These are phyloP conservation scores for Euphrasia confusa DNA, from an alignment of 257 asterid species.

Conservation along the genomic window DNA sequence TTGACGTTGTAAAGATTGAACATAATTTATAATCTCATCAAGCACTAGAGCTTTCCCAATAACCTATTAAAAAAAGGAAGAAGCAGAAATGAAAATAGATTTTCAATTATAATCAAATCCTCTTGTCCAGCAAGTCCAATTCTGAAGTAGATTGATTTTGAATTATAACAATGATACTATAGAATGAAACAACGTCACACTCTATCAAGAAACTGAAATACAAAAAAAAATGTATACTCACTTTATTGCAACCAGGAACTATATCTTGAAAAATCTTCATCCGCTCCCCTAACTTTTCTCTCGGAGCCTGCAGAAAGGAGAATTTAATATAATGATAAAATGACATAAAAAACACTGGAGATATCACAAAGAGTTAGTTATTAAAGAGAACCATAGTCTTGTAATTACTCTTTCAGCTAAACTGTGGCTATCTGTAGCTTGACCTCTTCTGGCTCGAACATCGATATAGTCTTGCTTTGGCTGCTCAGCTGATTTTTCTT, in stretches of 20 bases:
- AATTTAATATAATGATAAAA: neutral
- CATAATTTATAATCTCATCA: constrained; percentile 72
- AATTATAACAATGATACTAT: too few relatives aligned
- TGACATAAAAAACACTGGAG: too few relatives aligned
- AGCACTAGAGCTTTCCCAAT: constrained; percentile 74
- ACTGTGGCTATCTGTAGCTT: constrained; percentile 55
- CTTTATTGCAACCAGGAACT: constrained; percentile 51
- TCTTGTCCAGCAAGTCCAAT: too few relatives aligned
- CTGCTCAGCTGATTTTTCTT: constrained; percentile 30
- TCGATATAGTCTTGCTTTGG: constrained; percentile 45
- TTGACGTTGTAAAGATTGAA: constrained; percentile 69
- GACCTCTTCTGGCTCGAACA: constrained; percentile 49
- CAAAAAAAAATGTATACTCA: constrained; percentile 20
- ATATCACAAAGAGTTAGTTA: neutral
- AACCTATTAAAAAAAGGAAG: constrained; percentile 33
- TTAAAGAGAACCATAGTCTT: constrained; percentile 3
- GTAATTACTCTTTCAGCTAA: constrained; percentile 44
- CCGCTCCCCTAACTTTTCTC: constrained; percentile 47
- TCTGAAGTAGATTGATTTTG: too few relatives aligned
- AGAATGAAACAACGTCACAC: too few relatives aligned
- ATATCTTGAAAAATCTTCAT: constrained; percentile 46
- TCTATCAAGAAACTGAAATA: neutral
- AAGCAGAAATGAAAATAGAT: neutral
- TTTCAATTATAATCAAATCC: too few relatives aligned
- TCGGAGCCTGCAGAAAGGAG: constrained; percentile 36